Base-by-base conservation (phyloP, 2,329 filamentous ascomycete genomes). In the Exophiala bonariae region DNA sequence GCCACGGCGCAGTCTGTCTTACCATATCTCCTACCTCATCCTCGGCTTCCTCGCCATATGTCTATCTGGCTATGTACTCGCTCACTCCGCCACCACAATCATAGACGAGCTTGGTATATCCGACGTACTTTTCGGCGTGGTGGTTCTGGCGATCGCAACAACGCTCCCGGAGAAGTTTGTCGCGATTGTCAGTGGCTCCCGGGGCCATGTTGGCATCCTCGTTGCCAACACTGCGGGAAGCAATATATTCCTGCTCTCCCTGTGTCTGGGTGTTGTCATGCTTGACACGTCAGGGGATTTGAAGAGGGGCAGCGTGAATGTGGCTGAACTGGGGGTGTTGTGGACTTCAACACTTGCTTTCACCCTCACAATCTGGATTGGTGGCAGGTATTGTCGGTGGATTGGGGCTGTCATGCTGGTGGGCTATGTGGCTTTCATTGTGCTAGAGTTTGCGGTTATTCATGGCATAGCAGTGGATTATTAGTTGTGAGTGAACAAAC, bases 121-220 rank as follows among this genome's bases (percentile, higher is more conserved):
- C 5, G 68, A 67, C 36, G 67, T 71, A 0, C 59, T 79, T 22
- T 69, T 79, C 41, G 73, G 75, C 7, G 59, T 77, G 13, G 70
- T 71, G 0, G 58, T 78, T 17, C 61, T 80, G 30, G 68, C 75
- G 1, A 65, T 81, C 51, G 76, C 74, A 4, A 80, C 76, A 0
- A 79, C 76, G 0, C 61, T 80, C 1, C 77, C 77, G 0, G 76
- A 80, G 54, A 79, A 79, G 55, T 66, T 79, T 31, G 56, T 80
- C 37, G 71, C 77, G 1, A 63, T 78, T 3, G 51, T 79, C 18
- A 75, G 74, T 49, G 72, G 74, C 13, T 63, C 57, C 9, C 67
- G 71, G 11, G 75, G 73, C 3, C 71, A 78, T 14, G 58, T 61
- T 2, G 75, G 75, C 1, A 76, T 80, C 37, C 58, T 80, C 7